Percentiles rank a stretch among this genome's conserved stretches.
These are phyloP conservation scores for Yamadazyma endophytica DNA, from an alignment of 805 yeast species.

Conservation along the genomic window DNA sequence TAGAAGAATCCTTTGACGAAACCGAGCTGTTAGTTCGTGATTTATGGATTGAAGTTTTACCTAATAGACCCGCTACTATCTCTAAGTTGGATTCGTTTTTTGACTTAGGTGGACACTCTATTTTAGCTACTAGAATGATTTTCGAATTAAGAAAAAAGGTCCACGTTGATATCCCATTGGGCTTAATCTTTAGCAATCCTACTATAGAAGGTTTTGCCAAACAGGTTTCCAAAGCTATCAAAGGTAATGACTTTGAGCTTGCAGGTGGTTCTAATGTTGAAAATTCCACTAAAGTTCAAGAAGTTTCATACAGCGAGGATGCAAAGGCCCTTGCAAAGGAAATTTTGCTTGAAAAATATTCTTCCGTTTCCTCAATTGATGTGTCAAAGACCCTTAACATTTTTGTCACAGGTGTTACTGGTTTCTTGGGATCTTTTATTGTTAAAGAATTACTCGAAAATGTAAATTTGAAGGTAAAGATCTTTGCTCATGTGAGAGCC, in stretches of 20 bases:
- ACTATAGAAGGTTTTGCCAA: slow-evolving; percentile 75
- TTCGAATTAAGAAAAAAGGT: slow-evolving; percentile 80
- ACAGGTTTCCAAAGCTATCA: slow-evolving; percentile 58
- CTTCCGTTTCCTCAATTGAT: slow-evolving; percentile 35
- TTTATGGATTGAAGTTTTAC: slow-evolving; percentile 81
- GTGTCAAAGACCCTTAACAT: slow-evolving; percentile 46
- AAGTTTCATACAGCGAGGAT: slow-evolving; percentile 60
- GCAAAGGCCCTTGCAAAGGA: slow-evolving; percentile 51
- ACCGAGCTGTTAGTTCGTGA: slow-evolving; percentile 70
- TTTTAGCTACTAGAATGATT: slow-evolving; percentile 94
- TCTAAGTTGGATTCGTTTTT: slow-evolving; percentile 85
- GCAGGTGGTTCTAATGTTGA: slow-evolving; percentile 22
- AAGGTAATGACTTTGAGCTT: slow-evolving; percentile 45
- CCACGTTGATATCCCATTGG: slow-evolving; percentile 80
- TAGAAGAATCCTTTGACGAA: slow-evolving; percentile 49
- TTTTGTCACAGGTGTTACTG: slow-evolving; percentile 93
- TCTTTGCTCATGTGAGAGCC: slow-evolving; percentile 92
- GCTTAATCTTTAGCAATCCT: slow-evolving; percentile 85
- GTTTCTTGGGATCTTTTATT: slow-evolving; percentile 91
- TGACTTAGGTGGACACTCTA: slow-evolving; percentile 97
- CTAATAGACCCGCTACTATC: slow-evolving; percentile 76
- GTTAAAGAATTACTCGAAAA: slow-evolving; percentile 69
- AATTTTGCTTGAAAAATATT: slow-evolving; percentile 42
- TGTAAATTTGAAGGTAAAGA: slow-evolving; percentile 45
- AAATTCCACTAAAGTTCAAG: slow-evolving; percentile 27